Evolutionary conservation across 352 stramenopile genomes (phyloP).

Genomic region (Phytophthora tubulina): DNA sequence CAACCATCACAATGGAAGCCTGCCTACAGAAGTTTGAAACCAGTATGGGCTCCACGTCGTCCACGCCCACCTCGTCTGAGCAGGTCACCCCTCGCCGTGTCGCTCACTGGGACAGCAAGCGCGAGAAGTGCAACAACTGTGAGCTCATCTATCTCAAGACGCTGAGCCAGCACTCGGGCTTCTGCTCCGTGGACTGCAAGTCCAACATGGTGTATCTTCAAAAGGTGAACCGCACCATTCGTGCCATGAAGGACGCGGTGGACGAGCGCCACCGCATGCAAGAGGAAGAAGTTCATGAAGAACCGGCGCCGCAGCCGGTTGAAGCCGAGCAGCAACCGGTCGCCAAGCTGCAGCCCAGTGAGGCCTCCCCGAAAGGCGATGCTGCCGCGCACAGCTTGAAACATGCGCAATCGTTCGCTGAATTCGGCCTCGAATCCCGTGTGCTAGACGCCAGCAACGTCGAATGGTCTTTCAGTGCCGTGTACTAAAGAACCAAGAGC

Average conservation of each 20-base stretch:
- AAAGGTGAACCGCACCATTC: constrained; percentile 84
- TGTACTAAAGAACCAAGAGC: constrained; percentile 60
- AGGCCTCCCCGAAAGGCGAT: constrained; percentile 17
- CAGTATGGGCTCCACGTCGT: constrained; percentile 26
- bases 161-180: constrained; percentile 72
- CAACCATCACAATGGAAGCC: constrained; percentile 55
- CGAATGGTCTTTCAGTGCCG: constrained; percentile 80
- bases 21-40: constrained; percentile 52
- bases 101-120: constrained; percentile 87
- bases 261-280: constrained; percentile 57
- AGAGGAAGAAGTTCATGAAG: constrained; percentile 27
- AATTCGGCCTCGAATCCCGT: constrained; percentile 74
- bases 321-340: constrained; percentile 26
- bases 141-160: constrained; percentile 88
- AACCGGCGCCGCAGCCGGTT: constrained; percentile 29
- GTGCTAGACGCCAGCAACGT: constrained; percentile 60
- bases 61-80: constrained; percentile 16
- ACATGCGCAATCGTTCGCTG: constrained; percentile 69
- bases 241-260: constrained; percentile 75
- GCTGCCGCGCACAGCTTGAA: constrained; percentile 25
- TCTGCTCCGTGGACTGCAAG: constrained; percentile 91
- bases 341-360: constrained; percentile 24
- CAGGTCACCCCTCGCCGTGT: constrained; percentile 45
- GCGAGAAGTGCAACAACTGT: constrained; percentile 87
- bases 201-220: constrained; percentile 85